Evolutionary conservation across 2,329 filamentous ascomycete genomes (phyloP).

Genomic region (Penicillium thymicola): DNA sequence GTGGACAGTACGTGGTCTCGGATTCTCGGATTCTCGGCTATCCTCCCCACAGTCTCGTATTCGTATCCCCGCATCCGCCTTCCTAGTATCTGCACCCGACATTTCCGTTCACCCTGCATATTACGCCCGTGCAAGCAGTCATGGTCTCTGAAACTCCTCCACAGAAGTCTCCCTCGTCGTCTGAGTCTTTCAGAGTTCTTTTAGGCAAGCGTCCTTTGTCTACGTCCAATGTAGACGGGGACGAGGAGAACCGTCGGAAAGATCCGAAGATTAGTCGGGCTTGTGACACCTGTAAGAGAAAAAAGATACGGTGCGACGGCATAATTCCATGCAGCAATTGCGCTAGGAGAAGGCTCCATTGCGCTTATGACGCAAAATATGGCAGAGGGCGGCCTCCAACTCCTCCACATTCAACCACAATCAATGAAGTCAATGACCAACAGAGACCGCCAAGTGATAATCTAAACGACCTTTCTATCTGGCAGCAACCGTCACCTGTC

Average conservation of each 20-base stretch:
- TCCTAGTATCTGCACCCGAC: neutral
- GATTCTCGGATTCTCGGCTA: neutral
- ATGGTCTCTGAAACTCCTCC: neutral
- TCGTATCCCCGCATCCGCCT: neutral
- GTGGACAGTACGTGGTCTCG: neutral
- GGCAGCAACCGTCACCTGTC: neutral
- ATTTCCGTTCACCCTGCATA: neutral
- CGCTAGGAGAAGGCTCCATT: conserved; percentile 7
- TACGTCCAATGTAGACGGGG: neutral
- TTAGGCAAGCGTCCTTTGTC: neutral
- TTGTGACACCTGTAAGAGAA: conserved; percentile 28
- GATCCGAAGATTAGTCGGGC: conserved; percentile 20
- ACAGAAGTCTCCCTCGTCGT: too few species aligned
- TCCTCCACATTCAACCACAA: conserved; percentile 4
- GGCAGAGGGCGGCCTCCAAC: conserved; percentile 12
- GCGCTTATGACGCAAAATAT: conserved; percentile 14
- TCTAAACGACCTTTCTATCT: neutral
- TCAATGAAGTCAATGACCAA: neutral
- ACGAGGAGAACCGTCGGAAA: conserved; percentile 17
- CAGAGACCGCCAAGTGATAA: neutral
- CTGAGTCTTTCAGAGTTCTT: neutral
- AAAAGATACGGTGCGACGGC: conserved; percentile 56
- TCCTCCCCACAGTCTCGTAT: neutral
- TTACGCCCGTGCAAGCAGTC: neutral
- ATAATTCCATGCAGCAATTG: conserved; percentile 47